Evolutionary conservation across 805 yeast genomes (phyloP), one percentile per base, ranked within the genome.

Genomic region (Zygosaccharomyces gambellarensis): DNA sequence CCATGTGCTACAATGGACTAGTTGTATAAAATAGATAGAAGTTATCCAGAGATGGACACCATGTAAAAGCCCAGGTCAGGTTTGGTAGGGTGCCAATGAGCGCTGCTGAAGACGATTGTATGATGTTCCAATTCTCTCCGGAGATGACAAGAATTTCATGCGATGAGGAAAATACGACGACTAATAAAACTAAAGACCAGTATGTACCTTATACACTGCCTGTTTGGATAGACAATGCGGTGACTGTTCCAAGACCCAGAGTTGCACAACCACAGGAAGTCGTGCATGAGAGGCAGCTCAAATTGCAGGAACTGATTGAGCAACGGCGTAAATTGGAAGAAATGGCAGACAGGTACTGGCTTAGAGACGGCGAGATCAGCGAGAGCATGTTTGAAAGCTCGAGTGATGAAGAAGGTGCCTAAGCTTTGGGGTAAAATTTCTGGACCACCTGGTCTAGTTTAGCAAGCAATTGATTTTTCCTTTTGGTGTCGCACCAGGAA

Each of bases 401-500:
- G 3, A 61, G 64, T 30, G 69, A 65, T 39, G 69, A 65, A 43
- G 65, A 59, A 32, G 25, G 46, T 19, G 22, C 27, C 5, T 36
- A 44, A 31, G 12, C 32, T 6, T 17, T 10, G 5, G 47, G 9
- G 32, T 32, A n/a, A 27, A 74, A 75, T 61, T 77, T 77, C 21
- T 54, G 53, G 30, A 69, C 61, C 12, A 71, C 71, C 3, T 41
- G 63, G 43, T 79, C 81, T 27, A 83, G 77, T 47, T 64, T 65
- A 10, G 51, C 63, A 45, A 69, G 60, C 55, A 86, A 68, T 49
- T 73, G 75, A 43, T 69, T 64, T 46, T 73, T 67, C 65, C 84
- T 80, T 62, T 84, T 77, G n/a, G 75, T 78, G 36, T 73, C 73
- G 56, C 84, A 78, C 89, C 90, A 85, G 5, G 90, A 83, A 36